A percentile compares a stretch with the other conserved stretches of the same genome.
Evolutionary conservation across 441 rosid genomes (phyloP).

Genomic region (Gossypium lobatum): DNA sequence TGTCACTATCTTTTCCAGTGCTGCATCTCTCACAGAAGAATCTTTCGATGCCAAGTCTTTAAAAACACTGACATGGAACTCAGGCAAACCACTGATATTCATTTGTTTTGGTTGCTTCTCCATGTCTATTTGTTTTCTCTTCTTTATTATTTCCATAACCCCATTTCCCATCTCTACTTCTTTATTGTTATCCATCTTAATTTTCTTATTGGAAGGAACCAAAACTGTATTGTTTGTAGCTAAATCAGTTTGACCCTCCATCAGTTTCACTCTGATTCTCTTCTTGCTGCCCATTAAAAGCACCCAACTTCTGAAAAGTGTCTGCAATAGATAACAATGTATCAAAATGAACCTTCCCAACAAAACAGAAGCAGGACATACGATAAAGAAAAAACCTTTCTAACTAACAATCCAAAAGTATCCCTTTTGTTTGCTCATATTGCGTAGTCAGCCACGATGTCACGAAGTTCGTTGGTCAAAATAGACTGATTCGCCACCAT

Average conservation of each 20-base stretch:
- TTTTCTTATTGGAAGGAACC: constrained; percentile 41
- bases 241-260: constrained; percentile 20
- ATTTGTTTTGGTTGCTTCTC: constrained; percentile 31
- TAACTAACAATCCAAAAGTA: background rate
- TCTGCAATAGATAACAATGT: background rate
- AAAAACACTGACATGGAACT: constrained; percentile 67
- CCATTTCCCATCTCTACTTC: constrained; percentile 20
- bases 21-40: constrained; percentile 49
- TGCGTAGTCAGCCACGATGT: no score
- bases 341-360: constrained; percentile 1
- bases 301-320: background rate
- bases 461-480: no score
- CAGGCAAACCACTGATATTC: constrained; percentile 31
- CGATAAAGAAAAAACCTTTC: background rate
- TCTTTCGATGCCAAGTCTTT: constrained; percentile 65
- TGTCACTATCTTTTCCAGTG: constrained; percentile 51
- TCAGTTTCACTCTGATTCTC: constrained; percentile 33
- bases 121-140: constrained; percentile 65
- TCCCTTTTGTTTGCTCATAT: no score
- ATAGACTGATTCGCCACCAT: no score
- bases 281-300: constrained; percentile 55
- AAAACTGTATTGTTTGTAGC: constrained; percentile 10
- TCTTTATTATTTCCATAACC: constrained; percentile 72
- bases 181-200: constrained; percentile 28
- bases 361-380: background rate